Base-by-base conservation (phyloP, 1,284 basidiomycete species). In the Cutaneotrichosporon cutaneum region DNA sequence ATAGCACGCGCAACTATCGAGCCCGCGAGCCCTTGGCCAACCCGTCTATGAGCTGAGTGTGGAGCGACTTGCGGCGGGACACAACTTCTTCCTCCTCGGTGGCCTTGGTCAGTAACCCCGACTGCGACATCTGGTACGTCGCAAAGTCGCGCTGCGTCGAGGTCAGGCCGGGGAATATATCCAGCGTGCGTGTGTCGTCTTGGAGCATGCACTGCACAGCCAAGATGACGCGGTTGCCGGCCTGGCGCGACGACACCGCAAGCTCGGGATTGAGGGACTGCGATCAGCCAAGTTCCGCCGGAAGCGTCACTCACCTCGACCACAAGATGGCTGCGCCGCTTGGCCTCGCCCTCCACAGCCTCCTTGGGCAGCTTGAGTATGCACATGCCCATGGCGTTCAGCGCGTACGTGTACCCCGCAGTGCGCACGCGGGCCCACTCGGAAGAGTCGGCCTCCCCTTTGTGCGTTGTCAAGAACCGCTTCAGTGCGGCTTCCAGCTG, bases 351-450 rank as follows among this genome's bases (percentile, higher is more conserved):
- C 27, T 67, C 61, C 3, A 76, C 68, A 2, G 74, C 72, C 27
- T 74, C 70, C 35, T 56, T 59, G 0, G 76, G 74, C 21, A 78
- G 57, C 13, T 66, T 60, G 10, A 77, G 59, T 10, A 76, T 65
- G 58, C 75, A 76, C 70, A 75, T 70, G 5, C 75, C 75, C 55
- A 78, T 65, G 9, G 67, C 70, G 22, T 70, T 74, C 50, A 78
- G 54, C 0, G 70, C 76, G 51, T 75, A 76, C 36, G 68, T 58
- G 56, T 70, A 74, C 1, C 70, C 75, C 4, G 72, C 71, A 5
- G 66, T 54, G 51, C 16, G 54, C 45, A 6, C 63, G 58, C 42
- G 45, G 9, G 22, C 55, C 36, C 8, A 61, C 62, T 27, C 35
- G n/a, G 8, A 8, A 45, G 24, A 26, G 30, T 26, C 45, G 24